phyloP scores from a whole-genome alignment of 306 rosid genomes.

The Quercus wislizeni region DNA sequence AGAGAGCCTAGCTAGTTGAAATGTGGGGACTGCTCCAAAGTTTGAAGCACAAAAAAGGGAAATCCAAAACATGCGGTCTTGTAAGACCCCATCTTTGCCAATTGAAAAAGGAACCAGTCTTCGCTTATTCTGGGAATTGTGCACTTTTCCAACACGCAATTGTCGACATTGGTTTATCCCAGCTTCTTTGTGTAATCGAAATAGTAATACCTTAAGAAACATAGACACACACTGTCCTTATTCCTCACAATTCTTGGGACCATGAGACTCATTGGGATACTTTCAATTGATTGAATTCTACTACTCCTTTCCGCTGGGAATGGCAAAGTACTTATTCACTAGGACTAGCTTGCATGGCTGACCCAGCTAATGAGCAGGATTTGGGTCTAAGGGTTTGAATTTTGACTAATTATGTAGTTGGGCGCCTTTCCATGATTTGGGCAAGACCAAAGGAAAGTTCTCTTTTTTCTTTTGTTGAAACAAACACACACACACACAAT shows the following conservation, averaged over 20 bases:
- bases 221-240: too few relatives aligned
- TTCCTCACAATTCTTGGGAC: neutral
- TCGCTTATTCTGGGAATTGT: conserved; percentile 52
- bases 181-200: conserved; percentile 16
- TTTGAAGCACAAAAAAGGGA: conserved; percentile 16
- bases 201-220: neutral
- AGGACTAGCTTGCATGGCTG: neutral
- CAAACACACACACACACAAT: too few relatives aligned
- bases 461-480: too few relatives aligned
- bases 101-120: conserved; percentile 26
- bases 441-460: neutral
- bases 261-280: neutral
- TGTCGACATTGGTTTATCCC: conserved; percentile 42
- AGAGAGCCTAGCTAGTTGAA: neutral
- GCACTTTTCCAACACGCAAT: conserved; percentile 31
- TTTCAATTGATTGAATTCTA: neutral
- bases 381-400: conserved; percentile 20
- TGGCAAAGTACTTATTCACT: neutral
- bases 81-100: conserved; percentile 15
- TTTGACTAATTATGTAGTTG: conserved; percentile 27
- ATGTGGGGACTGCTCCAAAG: conserved; percentile 17
- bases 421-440: conserved; percentile 14
- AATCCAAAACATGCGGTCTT: conserved; percentile 20
- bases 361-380: conserved; percentile 15
- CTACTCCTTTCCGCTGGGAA: conserved; percentile 1